phyloP scores from a whole-genome alignment of 2,329 filamentous ascomycete species.

The Monosporascus sp. region DNA sequence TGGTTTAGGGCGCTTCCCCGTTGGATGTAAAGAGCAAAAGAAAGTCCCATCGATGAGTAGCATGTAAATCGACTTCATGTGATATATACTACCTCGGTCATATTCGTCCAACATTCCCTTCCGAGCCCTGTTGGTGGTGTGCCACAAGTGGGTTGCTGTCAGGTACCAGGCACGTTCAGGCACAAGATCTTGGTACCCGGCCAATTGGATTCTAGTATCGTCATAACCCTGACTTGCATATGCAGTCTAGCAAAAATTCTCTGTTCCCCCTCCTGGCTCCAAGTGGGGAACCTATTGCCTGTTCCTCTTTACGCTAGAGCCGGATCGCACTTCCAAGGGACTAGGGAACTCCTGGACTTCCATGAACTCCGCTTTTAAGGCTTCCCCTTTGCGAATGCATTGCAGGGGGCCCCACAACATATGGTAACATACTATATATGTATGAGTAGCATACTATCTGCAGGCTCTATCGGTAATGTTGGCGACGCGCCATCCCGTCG shows the following conservation, averaged over 20 bases:
- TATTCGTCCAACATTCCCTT: background rate
- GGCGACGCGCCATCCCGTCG: background rate
- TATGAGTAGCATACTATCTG: background rate
- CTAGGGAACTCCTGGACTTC: background rate
- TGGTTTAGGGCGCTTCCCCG: too few species aligned
- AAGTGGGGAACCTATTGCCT: constrained; percentile 10
- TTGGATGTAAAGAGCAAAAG: too few species aligned
- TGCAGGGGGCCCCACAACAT: background rate
- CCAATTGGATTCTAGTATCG: constrained; percentile 14
- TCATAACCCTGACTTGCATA: constrained; percentile 8
- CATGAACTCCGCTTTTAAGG: background rate
- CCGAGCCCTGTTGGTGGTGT: constrained; percentile 6
- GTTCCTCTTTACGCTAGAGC: constrained; percentile 1
- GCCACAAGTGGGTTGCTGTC: constrained; percentile 19
- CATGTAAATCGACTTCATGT: too few species aligned
- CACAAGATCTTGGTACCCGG: constrained; percentile 2
- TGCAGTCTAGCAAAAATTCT: constrained; percentile 10
- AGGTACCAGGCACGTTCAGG: constrained; percentile 20
- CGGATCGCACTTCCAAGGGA: too few species aligned
- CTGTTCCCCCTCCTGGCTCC: constrained; percentile 7
- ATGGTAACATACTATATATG: background rate
- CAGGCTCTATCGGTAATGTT: background rate
- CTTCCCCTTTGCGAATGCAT: background rate
- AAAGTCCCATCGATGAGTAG: too few species aligned
- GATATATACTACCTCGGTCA: background rate